phyloP scores from a whole-genome alignment of 495 filamentous ascomycete genomes.

The Aspergillus bridgeri region DNA sequence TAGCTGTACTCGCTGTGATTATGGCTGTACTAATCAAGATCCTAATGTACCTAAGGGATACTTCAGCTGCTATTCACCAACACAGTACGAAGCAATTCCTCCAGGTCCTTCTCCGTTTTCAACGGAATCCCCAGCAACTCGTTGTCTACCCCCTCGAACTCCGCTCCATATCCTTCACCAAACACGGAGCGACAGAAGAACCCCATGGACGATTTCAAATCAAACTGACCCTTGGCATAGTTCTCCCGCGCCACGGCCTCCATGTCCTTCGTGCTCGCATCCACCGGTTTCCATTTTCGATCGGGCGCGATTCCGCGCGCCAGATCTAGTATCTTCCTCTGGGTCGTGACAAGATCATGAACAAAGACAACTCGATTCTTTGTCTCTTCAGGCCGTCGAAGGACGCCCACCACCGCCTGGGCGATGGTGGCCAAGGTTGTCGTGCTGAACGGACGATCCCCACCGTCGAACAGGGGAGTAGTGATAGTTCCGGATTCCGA shows the following conservation, averaged over 20 bases:
- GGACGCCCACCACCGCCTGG: neutral
- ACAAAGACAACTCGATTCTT: slow-evolving; percentile 5
- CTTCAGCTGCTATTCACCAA: neutral
- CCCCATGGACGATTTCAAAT: slow-evolving; percentile 6
- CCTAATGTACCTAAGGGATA: too few relatives aligned
- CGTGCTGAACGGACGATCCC: slow-evolving; percentile 8
- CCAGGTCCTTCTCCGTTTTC: slow-evolving; percentile 7
- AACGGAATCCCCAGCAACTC: slow-evolving; percentile 11
- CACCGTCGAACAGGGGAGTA: slow-evolving; percentile 5
- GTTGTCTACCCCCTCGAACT: slow-evolving; percentile 13
- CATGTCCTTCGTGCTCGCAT: slow-evolving; percentile 10
- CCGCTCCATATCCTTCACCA: slow-evolving; percentile 15
- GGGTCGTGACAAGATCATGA: slow-evolving; percentile 7
- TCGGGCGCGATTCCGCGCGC: slow-evolving; percentile 7
- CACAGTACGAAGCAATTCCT: neutral
- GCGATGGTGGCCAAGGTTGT: slow-evolving; percentile 3
- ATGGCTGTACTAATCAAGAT: too few relatives aligned
- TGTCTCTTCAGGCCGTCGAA: neutral
- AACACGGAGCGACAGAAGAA: slow-evolving; percentile 9
- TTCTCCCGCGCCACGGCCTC: slow-evolving; percentile 1
- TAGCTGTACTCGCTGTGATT: too few relatives aligned
- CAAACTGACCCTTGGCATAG: neutral
- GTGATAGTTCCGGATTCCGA: neutral
- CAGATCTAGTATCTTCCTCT: slow-evolving; percentile 3
- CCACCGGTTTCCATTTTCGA: slow-evolving; percentile 4